These are phyloP conservation scores for Ceriops zippeliana DNA, from an alignment of 345 rosid genomes.

Conservation along the genomic window DNA sequence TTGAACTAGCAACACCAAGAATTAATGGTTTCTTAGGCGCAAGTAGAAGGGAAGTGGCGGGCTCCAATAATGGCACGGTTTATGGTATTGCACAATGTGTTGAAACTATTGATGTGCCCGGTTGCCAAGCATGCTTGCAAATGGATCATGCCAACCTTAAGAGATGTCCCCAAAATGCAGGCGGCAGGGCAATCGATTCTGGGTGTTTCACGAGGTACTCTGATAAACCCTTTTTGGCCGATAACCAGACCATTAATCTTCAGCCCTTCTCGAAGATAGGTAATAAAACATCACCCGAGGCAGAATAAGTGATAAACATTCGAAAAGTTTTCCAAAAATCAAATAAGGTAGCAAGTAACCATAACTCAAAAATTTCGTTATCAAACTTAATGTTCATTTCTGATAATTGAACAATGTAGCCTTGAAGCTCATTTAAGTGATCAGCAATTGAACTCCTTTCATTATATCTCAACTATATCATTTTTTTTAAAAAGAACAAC, in stretches of 20 bases:
- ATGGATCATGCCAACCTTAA: slow-evolving; percentile 24
- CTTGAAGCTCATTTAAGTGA: no score
- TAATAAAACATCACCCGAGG: neutral
- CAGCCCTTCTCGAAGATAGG: slow-evolving; percentile 27
- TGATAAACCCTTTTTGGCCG: slow-evolving; percentile 30
- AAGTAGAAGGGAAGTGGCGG: slow-evolving; percentile 13
- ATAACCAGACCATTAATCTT: slow-evolving; percentile 36
- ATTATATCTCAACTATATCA: no score
- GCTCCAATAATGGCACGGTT: slow-evolving; percentile 9
- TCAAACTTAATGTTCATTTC: no score
- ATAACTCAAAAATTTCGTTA: no score
- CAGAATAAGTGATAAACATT: no score
- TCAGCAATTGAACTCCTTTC: no score
- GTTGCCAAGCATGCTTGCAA: slow-evolving; percentile 36
- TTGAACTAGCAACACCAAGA: slow-evolving; percentile 35
- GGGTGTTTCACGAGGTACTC: slow-evolving; percentile 47
- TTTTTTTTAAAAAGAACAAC: no score
- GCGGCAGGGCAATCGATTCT: slow-evolving; percentile 36
- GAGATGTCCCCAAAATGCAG: slow-evolving; percentile 24
- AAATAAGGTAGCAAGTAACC: no score
- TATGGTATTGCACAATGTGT: slow-evolving; percentile 45
- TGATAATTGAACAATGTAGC: no score
- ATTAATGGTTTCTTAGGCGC: slow-evolving; percentile 38
- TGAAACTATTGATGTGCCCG: slow-evolving; percentile 22
- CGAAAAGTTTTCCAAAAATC: no score